Base-by-base conservation (phyloP, 495 filamentous ascomycete species). In the Haplographium delicatum region DNA sequence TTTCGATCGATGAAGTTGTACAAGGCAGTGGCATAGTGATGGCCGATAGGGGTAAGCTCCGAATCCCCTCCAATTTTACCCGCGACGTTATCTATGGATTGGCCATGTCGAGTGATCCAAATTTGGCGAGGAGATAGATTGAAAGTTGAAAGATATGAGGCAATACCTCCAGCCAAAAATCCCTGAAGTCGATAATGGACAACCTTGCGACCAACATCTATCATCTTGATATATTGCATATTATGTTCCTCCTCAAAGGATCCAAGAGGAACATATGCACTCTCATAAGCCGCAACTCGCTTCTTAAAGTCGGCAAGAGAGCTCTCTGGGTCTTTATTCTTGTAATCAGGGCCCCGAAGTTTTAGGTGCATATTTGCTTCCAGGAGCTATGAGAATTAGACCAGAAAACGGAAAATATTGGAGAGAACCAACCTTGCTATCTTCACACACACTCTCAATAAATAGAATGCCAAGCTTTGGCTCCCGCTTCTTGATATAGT, bases 341-440 rank as follows among this genome's bases (percentile, higher is more conserved):
- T 89, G 72, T 98, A 98, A 65, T 98, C 93, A 2, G 93, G 93
- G 2, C 93, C 93, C 39, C 85, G 90, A n/a, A 98, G 81, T 69
- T 98, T 98, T 49, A 98, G 68, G 16, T 90, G 88, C 91, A 97
- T 98, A 59, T 98, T 98, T 11, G 89, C 86, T 64, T 96, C 93
- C 30, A 98, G 75, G 30, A 98, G 73, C 61, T 78, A 34, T 34
- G 45, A 53, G 7, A 6, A 24, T n/a, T 57, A 37, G 52, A 39
- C 18, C 38, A 30, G 37, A 13, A 16, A 18, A 2, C 41, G n/a
- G 25, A 26, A 33, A 31, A 2, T 4, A 22, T 8, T 18, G 11
- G 1, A 8, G 1, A n/a, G 22, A 35, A 59, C 72, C 61, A 41
- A 78, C 75, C 52, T 79, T 75, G 42, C 82, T 70, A 58, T 98